Base-by-base conservation (phyloP, 1,139 yeast genomes). In the Blastobotrys raffinosifermentans region DNA sequence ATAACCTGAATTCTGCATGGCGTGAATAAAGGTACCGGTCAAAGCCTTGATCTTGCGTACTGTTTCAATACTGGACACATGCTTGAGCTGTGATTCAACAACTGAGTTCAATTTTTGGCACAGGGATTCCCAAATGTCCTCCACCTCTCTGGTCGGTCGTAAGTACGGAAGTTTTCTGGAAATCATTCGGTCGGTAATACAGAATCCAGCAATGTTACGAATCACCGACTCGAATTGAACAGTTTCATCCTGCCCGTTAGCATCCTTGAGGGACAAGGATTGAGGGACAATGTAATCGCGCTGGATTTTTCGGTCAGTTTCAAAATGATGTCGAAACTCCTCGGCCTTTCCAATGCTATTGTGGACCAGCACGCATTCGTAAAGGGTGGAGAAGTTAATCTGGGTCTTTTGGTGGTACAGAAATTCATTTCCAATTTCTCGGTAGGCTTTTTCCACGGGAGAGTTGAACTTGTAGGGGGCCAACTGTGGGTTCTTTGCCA, bases 281-380 rank as follows among this genome's bases (percentile, higher is more conserved):
- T 45, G 66, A 1, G 93, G 91, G 46, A 83, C 72, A 23, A 85
- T 72, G n/a, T 82, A 62, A 44, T 80, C 84, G 44, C 84, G 78
- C 54, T 86, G 82, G 41, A 79, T 73, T 44, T 75, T 69, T 64
- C 91, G 70, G 57, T 86, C 96, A 46, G 77, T 81, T 41, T 77
- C 75, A 51, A 81, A 80, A 43, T 77, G 76, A 19, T 69, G 66
- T 32, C 75, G 69, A 38, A 91, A 70, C 37, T 72, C 70, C 5
- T 74, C 77, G 6, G 72, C 63, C 54, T 80, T 81, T 32, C 80
- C 77, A 36, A 89, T 68, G 4, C 89, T 80, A 39, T 77, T 75
- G 55, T 82, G 89, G 0, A 91, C 94, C 52, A 89, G 67, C 17
- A 85, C 75, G 4, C 94, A 80, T 60, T 91, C 96, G 57, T 77